Evolutionary conservation across 2,329 filamentous ascomycete species (phyloP).

Genomic region (Colletotrichum eremochloae): DNA sequence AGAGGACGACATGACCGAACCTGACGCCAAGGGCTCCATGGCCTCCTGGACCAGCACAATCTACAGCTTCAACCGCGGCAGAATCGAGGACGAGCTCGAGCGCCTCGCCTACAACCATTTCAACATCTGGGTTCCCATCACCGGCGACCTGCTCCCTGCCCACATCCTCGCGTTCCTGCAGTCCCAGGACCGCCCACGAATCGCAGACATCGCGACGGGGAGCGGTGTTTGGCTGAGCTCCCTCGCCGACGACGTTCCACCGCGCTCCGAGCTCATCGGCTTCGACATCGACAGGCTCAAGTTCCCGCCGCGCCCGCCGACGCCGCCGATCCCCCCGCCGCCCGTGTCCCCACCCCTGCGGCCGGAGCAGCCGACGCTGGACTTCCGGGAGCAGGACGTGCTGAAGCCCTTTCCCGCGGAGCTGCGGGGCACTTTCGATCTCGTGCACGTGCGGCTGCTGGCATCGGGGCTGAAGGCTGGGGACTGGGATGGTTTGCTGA

Average conservation of each 20-base stretch:
- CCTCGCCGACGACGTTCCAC: constrained; percentile 32
- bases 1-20: constrained; percentile 10
- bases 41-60: constrained; percentile 31
- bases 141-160: constrained; percentile 27
- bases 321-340: constrained; percentile 30
- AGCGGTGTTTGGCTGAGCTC: constrained; percentile 44
- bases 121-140: constrained; percentile 34
- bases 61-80: constrained; percentile 34
- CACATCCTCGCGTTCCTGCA: constrained; percentile 20
- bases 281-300: constrained; percentile 44
- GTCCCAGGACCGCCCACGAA: constrained; percentile 1
- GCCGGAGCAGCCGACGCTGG: constrained; percentile 35
- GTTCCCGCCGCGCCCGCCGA: constrained; percentile 33
- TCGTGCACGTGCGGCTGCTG: constrained; percentile 43
- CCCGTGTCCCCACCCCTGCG: constrained; percentile 17
- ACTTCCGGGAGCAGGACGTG: constrained; percentile 32
- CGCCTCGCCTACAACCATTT: constrained; percentile 38
- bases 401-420: constrained; percentile 40
- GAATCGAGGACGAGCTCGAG: constrained; percentile 29
- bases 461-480: constrained; percentile 38
- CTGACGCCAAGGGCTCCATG: neutral
- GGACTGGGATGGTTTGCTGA: constrained; percentile 39
- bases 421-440: constrained; percentile 38
- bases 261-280: constrained; percentile 37
- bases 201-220: constrained; percentile 45